Evolutionary conservation across 768 basidiomycete species (phyloP), one percentile per base, ranked within the genome.

Genomic region (Kwoniella shandongensis): DNA sequence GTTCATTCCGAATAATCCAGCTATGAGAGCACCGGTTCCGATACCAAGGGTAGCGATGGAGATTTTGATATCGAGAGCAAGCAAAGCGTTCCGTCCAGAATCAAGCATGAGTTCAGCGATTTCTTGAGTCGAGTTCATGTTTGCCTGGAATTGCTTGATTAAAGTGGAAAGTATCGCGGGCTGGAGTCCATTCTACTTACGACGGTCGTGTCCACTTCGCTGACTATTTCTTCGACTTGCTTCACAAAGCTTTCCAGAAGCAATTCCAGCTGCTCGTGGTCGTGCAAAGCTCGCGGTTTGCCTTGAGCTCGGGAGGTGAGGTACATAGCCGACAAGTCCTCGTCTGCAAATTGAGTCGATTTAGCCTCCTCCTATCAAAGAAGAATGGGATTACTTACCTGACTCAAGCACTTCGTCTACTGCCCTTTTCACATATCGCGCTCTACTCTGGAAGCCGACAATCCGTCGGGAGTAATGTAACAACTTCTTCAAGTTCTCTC

Each of bases 101-200:
- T 98, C 94, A 38, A 98, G 81, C 69, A 97, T 91, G 57, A 98
- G 82, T 76, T 98, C 94, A 1, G 94, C 90, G 51, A 98, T 97
- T 78, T 98, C 94, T 79, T 97, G 94, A 0, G 94, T 98, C 12
- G 92, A 91, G 78, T 92, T 88, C 36, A 98, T 89, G 73, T 98
- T 97, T 52, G 82, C 84, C 91, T 91, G 62, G 15, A 57, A 51
- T 12, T 29, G 32, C 20, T 35, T 42, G 23, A 26, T 15, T 20
- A 26, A n/a, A 36, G 17, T 36, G 35, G 35, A 36, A 36, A 36
- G n/a, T n/a, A n/a, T n/a, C n/a, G n/a, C n/a, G n/a, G 35, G 35
- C 17, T 8, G 36, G 35, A 36, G 35, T 36, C 17, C 35, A 36
- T 8, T 36, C 35, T 22, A 73, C 80, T 53, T 67, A 89, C 89